Conservation (phyloP, 2,329 filamentous ascomycete species). For the Sporothrix protearum region DNA sequence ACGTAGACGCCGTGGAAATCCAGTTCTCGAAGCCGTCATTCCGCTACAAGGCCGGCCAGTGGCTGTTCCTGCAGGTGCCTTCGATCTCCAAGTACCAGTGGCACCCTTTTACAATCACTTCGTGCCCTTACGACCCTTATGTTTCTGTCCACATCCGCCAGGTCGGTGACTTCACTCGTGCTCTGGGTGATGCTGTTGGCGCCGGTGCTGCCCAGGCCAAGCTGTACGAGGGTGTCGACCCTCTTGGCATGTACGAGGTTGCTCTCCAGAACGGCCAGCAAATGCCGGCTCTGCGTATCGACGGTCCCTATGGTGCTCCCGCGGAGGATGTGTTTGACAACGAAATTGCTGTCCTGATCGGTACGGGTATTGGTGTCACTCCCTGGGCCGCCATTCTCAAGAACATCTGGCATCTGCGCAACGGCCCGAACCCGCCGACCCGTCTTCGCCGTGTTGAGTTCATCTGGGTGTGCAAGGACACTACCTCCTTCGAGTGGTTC, state of each 20-base stretch:
- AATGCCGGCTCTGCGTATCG: slow-evolving; percentile 86
- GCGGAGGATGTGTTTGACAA: slow-evolving; percentile 97
- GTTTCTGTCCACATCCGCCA: slow-evolving; percentile 92
- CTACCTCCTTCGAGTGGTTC: slow-evolving; percentile 97
- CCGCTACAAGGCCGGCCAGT: slow-evolving; percentile 97
- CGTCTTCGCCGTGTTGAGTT: slow-evolving; percentile 94
- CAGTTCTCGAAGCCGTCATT: slow-evolving; percentile 96
- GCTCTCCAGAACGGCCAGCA: slow-evolving; percentile 87
- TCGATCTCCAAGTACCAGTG: slow-evolving; percentile 86
- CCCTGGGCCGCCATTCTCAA: slow-evolving; percentile 87
- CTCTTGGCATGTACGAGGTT: slow-evolving; percentile 96
- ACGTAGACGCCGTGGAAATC: slow-evolving; percentile 83
- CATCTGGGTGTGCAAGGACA: slow-evolving; percentile 98
- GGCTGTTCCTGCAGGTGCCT: slow-evolving; percentile 93
- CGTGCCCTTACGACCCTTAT: slow-evolving; percentile 92
- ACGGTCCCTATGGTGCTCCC: slow-evolving; percentile 93
- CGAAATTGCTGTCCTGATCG: slow-evolving; percentile 80
- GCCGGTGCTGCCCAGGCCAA: slow-evolving; percentile 83
- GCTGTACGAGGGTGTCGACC: slow-evolving; percentile 85
- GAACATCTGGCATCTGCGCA: slow-evolving; percentile 96
- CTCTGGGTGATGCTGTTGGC: slow-evolving; percentile 93
- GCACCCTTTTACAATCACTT: slow-evolving; percentile 99
- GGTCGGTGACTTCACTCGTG: slow-evolving; percentile 91
- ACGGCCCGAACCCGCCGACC: slow-evolving; percentile 80
- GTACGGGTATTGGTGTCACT: slow-evolving; percentile 82